Base-by-base conservation (phyloP, 2,329 filamentous ascomycete genomes). In the Arthrobotrys megalospora region DNA sequence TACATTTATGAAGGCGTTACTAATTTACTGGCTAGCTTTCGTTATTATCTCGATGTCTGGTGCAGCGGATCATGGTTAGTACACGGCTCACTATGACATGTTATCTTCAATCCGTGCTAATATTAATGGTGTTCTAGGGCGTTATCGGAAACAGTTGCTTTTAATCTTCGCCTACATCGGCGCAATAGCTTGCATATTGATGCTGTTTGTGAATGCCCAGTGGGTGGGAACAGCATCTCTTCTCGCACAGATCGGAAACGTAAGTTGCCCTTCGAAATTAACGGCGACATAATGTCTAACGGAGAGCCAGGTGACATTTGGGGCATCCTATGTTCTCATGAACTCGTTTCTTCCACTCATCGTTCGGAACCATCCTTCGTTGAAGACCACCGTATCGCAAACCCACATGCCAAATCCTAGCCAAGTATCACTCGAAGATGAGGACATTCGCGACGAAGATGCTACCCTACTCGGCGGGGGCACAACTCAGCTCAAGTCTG, bases 41-140 rank as follows among this genome's bases (percentile, higher is more conserved):
- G 86, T 98, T 34, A 96, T 99, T 50, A 93, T 99, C 80, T 97
- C 94, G 83, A 97, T 99, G 87, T 97, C 94, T 82, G 96, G 93
- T 69, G 94, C 95, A 6, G 96, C 96, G 72, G 96, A 99, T 84
- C 95, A 98, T 85, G 96, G 96, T 80, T 14, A 62, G 73, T 66
- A 91, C 89, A 4, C 32, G 5, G 1, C 14, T 16, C 58, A 12
- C 38, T 47, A 45, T 32, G 12, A 10, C 21, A 34, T 34, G 24
- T 24, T 36, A 8, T 41, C n/a, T 60, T n/a, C 16, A 43, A 16
- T 0, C 5, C 7, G 3, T 2, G 43, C 19, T 48, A 70, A 68
- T 36, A 11, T 55, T 45, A 14, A 43, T 63, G 32, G 38, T 21
- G 0, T 21, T 34, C 10, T 50, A 82, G 81, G 81, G 41, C 80